Conservation (phyloP, 2,329 filamentous ascomycete genomes). For the Geosmithia morbida region DNA sequence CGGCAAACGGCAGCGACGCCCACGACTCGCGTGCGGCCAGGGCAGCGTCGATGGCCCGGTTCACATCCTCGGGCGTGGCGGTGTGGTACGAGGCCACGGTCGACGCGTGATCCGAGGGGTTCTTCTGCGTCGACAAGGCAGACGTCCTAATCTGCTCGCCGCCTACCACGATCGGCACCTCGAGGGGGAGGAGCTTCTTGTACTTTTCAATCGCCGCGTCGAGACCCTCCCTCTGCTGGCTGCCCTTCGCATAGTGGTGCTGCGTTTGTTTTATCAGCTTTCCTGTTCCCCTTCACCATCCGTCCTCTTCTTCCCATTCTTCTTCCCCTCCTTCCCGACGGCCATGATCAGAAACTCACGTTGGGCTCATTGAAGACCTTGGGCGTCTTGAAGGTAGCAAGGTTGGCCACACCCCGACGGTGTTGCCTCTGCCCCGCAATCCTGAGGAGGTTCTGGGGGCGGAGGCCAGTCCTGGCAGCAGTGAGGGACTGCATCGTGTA, state of each 20-base stretch:
- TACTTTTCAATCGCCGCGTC: conserved; percentile 57
- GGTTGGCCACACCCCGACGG: conserved; percentile 30
- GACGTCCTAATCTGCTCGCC: conserved; percentile 65
- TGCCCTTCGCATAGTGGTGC: conserved; percentile 83
- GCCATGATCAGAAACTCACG: conserved; percentile 39
- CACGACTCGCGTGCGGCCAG: conserved; percentile 76
- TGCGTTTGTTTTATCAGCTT: conserved; percentile 20
- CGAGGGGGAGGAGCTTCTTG: conserved; percentile 53
- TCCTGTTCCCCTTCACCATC: background rate
- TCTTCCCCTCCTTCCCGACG: no score
- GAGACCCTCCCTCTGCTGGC: conserved; percentile 62
- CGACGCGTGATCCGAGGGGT: conserved; percentile 67
- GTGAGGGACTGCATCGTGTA: conserved; percentile 18
- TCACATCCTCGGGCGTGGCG: conserved; percentile 63
- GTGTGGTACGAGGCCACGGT: conserved; percentile 75
- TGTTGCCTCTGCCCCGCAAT: conserved; percentile 11
- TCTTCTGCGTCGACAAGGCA: conserved; percentile 54
- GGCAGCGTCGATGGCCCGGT: conserved; percentile 67
- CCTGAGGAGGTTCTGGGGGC: conserved; percentile 10
- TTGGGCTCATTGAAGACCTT: conserved; percentile 90
- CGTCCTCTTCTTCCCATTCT: background rate
- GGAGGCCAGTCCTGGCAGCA: conserved; percentile 13
- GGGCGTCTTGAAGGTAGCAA: conserved; percentile 80
- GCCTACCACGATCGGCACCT: conserved; percentile 71
- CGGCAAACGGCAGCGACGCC: conserved; percentile 77